Base-by-base conservation (phyloP, 768 basidiomycete genomes). In the Nidularia pulvinata region DNA sequence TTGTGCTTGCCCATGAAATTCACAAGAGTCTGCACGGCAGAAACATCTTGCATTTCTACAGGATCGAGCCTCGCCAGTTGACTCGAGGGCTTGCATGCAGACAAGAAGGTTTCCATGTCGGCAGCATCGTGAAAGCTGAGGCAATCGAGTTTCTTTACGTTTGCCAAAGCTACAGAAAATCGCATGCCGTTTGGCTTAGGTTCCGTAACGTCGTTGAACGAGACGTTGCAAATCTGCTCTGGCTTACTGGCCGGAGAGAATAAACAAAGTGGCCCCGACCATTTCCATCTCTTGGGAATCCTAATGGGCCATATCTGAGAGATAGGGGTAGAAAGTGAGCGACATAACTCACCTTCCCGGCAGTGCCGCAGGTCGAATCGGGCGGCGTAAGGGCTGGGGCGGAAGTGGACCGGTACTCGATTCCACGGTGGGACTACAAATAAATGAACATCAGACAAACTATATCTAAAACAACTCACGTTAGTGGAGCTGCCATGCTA, bases 201-300 rank as follows among this genome's bases (percentile, higher is more conserved):
- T 25, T 78, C 74, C 7, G 74, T 72, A 2, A 75, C 61, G 35
- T 85, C 81, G 48, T 69, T 65, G 44, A 89, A 66, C 2, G 61
- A 64, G 33, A 82, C 74, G 34, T 79, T 70, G 67, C 86, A 86
- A 0, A 85, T 58, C 6, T 39, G 9, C n/a, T n/a, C n/a, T 39
- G 37, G 7, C 9, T 7, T 39, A n/a, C 37, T n/a, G n/a, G 7
- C n/a, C n/a, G 7, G 7, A 9, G 37, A 39, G n/a, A 9, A 39
- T 7, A 7, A 9, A 39, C 9, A 73, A 32, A 89, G 69, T 19
- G 79, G 69, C 22, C 86, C 88, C 36, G 74, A 69, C 88, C 89
- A 89, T 57, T 74, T 83, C 82, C 82, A 90, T 50, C 80, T 80
- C 61, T 82, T 83, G 19, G 72, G 72, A 39, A 83, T 80, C 57